Evolutionary conservation across 2,329 filamentous ascomycete species (phyloP).

Genomic region (Fusarium drepaniforme): DNA sequence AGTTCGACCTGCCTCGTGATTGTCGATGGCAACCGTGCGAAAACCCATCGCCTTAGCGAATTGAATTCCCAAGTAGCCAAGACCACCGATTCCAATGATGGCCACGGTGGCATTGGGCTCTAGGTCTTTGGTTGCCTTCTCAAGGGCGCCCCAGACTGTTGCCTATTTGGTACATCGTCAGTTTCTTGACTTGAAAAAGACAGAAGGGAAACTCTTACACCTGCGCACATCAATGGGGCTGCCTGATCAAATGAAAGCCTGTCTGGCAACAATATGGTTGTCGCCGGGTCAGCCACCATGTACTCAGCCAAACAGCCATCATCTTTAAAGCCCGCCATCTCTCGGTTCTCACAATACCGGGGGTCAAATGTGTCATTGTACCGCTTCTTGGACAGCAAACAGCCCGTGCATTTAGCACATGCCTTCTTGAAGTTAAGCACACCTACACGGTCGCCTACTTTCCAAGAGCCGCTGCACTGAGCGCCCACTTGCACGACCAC

Average conservation of each 20-base stretch:
- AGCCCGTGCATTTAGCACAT: slow-evolving; percentile 46
- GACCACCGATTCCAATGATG: slow-evolving; percentile 51
- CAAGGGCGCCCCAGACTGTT: slow-evolving; percentile 50
- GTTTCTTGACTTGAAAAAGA: not conserved
- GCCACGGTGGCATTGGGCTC: slow-evolving; percentile 42
- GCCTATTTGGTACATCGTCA: slow-evolving; percentile 29
- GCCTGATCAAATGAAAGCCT: slow-evolving; percentile 49
- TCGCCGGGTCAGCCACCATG: slow-evolving; percentile 46
- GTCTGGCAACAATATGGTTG: slow-evolving; percentile 45
- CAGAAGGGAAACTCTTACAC: slow-evolving; percentile 30
- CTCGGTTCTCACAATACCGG: slow-evolving; percentile 47
- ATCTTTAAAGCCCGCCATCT: slow-evolving; percentile 50
- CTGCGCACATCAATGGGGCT: slow-evolving; percentile 53
- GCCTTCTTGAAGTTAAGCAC: slow-evolving; percentile 51
- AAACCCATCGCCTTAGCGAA: slow-evolving; percentile 52
- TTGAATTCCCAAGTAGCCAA: slow-evolving; percentile 52
- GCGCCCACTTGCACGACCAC: slow-evolving; percentile 45
- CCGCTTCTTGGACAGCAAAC: slow-evolving; percentile 25
- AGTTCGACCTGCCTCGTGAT: slow-evolving; percentile 42
- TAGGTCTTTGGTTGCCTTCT: slow-evolving; percentile 44
- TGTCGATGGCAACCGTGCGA: slow-evolving; percentile 52
- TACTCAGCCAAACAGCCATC: slow-evolving; percentile 53
- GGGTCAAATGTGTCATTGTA: slow-evolving; percentile 38
- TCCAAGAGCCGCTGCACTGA: slow-evolving; percentile 35
- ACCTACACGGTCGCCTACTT: slow-evolving; percentile 51